phyloP scores from a whole-genome alignment of 2,329 filamentous ascomycete genomes.

The Fusarium albosuccineum region DNA sequence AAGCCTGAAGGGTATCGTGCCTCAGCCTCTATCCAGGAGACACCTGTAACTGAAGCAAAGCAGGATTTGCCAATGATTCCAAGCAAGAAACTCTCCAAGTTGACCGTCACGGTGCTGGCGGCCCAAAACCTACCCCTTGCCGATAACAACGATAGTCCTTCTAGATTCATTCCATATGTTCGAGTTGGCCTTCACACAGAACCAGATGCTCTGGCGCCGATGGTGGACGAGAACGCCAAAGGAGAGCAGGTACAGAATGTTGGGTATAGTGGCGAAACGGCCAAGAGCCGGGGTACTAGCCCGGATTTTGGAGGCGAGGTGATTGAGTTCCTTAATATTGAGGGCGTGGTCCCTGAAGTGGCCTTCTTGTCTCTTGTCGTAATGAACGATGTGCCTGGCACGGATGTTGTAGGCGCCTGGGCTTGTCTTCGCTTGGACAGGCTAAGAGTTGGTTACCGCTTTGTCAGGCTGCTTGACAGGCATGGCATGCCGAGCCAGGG shows the following conservation, averaged over 20 bases:
- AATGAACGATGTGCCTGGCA: slow-evolving; percentile 20
- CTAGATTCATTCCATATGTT: too few species aligned
- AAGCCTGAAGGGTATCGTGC: too few species aligned
- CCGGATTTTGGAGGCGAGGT: slow-evolving; percentile 14
- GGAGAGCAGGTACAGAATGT: background rate
- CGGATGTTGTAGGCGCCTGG: slow-evolving; percentile 18
- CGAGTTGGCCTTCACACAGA: too few species aligned
- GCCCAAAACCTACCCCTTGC: too few species aligned
- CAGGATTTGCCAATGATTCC: too few species aligned
- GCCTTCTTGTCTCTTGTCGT: slow-evolving; percentile 13
- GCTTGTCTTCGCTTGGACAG: slow-evolving; percentile 16
- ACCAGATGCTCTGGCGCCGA: too few species aligned
- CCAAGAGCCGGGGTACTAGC: slow-evolving; percentile 7
- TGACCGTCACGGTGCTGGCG: too few species aligned
- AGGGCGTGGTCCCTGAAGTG: slow-evolving; percentile 11
- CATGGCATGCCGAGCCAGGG: slow-evolving; percentile 9
- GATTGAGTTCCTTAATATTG: slow-evolving; percentile 13
- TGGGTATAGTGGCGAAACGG: slow-evolving; percentile 14
- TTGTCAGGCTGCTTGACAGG: slow-evolving; percentile 8
- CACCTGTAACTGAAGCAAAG: too few species aligned
- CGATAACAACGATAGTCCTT: too few species aligned
- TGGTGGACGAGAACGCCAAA: too few species aligned
- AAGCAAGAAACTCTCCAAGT: too few species aligned
- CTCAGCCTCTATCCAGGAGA: too few species aligned
- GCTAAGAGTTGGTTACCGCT: slow-evolving; percentile 20